phyloP scores from a whole-genome alignment of 345 rosid genomes.

The Moricandia moricandioides region DNA sequence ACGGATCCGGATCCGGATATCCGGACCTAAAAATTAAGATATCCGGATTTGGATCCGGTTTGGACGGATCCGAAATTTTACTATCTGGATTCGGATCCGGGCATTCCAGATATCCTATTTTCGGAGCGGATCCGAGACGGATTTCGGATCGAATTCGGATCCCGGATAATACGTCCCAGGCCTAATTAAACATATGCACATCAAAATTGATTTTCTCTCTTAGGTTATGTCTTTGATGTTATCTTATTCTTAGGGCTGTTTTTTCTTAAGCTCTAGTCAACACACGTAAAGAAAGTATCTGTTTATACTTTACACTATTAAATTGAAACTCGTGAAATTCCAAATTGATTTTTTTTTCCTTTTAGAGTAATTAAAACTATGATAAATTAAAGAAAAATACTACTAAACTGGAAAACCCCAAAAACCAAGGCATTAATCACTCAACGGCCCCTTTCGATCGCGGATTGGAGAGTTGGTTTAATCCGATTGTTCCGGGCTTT shows the following conservation, averaged over 20 bases:
- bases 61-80: too few species aligned
- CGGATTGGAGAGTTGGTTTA: background rate
- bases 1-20: too few species aligned
- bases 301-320: too few species aligned
- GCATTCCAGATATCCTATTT: too few species aligned
- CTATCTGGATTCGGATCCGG: too few species aligned
- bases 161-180: too few species aligned
- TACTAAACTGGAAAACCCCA: background rate
- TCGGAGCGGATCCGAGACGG: too few species aligned
- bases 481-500: slow-evolving; percentile 4
- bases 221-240: background rate
- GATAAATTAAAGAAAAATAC: background rate
- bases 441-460: slow-evolving; percentile 10
- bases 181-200: background rate
- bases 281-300: background rate
- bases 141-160: too few species aligned
- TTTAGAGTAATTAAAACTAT: background rate
- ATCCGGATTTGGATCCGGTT: too few species aligned
- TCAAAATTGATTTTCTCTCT: background rate
- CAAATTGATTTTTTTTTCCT: too few species aligned
- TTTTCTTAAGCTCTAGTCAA: background rate
- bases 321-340: too few species aligned
- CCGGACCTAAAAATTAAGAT: too few species aligned
- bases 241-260: background rate
- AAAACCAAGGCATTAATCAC: slow-evolving; percentile 11